Evolutionary conservation across 176 grass and related monocot genomes (phyloP).

Genomic region (Stipa capillata): DNA sequence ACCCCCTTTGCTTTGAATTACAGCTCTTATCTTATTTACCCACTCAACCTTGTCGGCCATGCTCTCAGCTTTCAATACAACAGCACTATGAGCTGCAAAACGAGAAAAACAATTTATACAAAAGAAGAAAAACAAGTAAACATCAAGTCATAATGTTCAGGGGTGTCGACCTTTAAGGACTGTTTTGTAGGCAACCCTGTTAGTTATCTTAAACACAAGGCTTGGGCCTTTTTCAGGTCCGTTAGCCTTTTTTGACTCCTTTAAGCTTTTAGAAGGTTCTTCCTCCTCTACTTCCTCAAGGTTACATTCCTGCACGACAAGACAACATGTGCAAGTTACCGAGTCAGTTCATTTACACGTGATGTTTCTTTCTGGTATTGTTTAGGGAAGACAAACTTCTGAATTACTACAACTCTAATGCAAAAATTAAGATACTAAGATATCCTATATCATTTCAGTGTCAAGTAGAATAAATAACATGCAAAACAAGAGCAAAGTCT

Average conservation of each 20-base stretch:
- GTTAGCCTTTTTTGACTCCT: constrained; percentile 88
- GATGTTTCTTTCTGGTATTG: not conserved
- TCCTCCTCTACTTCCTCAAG: constrained; percentile 94
- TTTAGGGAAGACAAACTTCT: not conserved
- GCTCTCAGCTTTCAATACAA: constrained; percentile 89
- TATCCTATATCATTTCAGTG: not conserved
- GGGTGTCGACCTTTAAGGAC: constrained; percentile 71
- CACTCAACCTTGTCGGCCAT: constrained; percentile 85
- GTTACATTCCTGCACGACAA: constrained; percentile 75
- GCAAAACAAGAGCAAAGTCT: constrained; percentile 8
- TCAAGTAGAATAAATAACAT: not conserved
- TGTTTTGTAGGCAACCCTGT: constrained; percentile 90
- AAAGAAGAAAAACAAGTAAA: not conserved
- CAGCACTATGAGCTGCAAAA: constrained; percentile 83
- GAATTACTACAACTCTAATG: not conserved
- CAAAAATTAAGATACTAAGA: not conserved
- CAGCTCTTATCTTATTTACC: constrained; percentile 79
- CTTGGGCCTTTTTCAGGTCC: constrained; percentile 65
- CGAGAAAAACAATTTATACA: not conserved
- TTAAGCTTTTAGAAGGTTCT: constrained; percentile 78
- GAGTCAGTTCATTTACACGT: not conserved
- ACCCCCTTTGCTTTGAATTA: constrained; percentile 72
- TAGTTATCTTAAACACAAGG: constrained; percentile 92
- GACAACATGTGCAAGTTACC: not conserved
- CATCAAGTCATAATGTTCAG: not conserved